Evolutionary conservation across 331 rosid genomes (phyloP).

Genomic region (Quercus tomentella): DNA sequence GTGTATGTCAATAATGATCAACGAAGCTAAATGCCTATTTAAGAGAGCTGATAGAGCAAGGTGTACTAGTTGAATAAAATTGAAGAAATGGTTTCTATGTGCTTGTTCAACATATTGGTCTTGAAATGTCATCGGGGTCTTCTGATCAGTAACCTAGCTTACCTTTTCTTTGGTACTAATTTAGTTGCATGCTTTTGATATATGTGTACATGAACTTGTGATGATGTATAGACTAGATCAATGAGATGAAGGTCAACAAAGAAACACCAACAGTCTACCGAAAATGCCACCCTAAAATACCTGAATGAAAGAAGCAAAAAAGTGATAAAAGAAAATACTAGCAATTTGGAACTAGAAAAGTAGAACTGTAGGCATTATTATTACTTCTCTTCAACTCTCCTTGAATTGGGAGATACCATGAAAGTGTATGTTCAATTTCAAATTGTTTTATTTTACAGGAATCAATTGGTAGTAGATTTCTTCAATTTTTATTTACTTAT

Average conservation of each 20-base stretch:
- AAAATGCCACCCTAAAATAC: neutral
- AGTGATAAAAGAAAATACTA: neutral
- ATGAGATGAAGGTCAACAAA: too few species aligned
- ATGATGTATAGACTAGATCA: too few species aligned
- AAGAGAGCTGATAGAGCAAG: neutral
- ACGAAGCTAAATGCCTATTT: neutral
- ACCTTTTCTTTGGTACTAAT: too few species aligned
- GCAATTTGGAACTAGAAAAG: neutral
- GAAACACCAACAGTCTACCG: too few species aligned
- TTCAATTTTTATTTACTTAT: slow-evolving; percentile 21
- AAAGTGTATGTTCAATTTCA: neutral
- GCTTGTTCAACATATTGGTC: neutral
- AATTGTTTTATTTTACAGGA: neutral
- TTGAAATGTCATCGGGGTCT: neutral
- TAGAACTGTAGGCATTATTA: neutral
- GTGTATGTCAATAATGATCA: neutral
- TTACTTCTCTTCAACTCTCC: neutral
- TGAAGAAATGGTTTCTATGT: neutral
- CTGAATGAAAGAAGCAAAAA: neutral
- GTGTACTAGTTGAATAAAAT: neutral
- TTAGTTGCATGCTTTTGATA: too few species aligned
- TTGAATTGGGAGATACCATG: neutral
- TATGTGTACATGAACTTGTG: too few species aligned
- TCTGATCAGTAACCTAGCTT: neutral
- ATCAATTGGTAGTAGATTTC: neutral